A percentile compares a stretch with the other conserved stretches of the same genome.
These are phyloP conservation scores for Aspergillus intermedius DNA, from an alignment of 2,329 filamentous ascomycete species.

Conservation along the genomic window DNA sequence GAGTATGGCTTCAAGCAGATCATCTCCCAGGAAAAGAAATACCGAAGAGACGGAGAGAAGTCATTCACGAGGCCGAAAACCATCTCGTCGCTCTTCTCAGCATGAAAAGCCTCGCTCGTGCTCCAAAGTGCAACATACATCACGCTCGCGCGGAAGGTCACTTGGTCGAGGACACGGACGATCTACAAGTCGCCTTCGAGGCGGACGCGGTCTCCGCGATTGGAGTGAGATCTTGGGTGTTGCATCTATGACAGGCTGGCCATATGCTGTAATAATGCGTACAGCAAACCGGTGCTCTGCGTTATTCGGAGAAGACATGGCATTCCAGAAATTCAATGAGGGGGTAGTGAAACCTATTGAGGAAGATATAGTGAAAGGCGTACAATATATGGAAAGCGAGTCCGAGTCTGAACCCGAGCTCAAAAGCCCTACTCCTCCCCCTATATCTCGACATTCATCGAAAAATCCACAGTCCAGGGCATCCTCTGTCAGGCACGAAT, in stretches of 20 bases:
- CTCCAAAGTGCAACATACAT: constrained; percentile 6
- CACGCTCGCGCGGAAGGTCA: constrained; percentile 11
- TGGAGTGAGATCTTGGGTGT: constrained; percentile 82
- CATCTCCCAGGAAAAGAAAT: constrained; percentile 9
- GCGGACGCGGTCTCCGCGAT: constrained; percentile 50
- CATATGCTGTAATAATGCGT: constrained; percentile 57
- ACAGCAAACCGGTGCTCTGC: constrained; percentile 67
- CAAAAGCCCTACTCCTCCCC: not conserved
- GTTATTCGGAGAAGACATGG: constrained; percentile 68
- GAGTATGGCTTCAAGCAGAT: constrained; percentile 12
- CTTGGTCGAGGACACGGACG: constrained; percentile 7
- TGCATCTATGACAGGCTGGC: constrained; percentile 68
- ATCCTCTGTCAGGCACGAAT: constrained; percentile 6
- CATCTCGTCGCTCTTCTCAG: constrained; percentile 11
- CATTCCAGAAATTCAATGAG: constrained; percentile 52
- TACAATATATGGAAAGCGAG: constrained; percentile 30
- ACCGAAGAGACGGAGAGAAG: constrained; percentile 6
- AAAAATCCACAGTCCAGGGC: constrained; percentile 6
- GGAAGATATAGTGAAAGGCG: constrained; percentile 14
- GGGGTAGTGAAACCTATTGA: constrained; percentile 15
- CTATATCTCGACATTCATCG: constrained; percentile 4
- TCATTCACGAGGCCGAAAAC: constrained; percentile 21
- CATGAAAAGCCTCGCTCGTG: constrained; percentile 5
- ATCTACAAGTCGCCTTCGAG: constrained; percentile 7
- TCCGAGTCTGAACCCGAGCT: constrained; percentile 13